These are phyloP conservation scores for maize (Zea mays) DNA, from an alignment of 176 grass and related monocot species.

Conservation along the genomic window Zm-B73-REFERENCE-NAM-5.0 NC_050102.1:181470001-181470500, in stretches of 20 bases:
- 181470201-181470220: slow-evolving; percentile 11
- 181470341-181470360: slow-evolving; percentile 14
- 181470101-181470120: slow-evolving; percentile 27
- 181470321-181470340: neutral
- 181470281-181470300: neutral
- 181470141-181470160: slow-evolving; percentile 2
- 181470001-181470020: slow-evolving; percentile 20
- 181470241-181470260: slow-evolving; percentile 18
- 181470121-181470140: slow-evolving; percentile 32
- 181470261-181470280: neutral
- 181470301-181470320: slow-evolving; percentile 11
- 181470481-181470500: slow-evolving; percentile 81
- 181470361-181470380: neutral
- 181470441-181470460: slow-evolving; percentile 34
- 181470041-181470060: slow-evolving; percentile 3
- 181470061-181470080: neutral
- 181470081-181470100: slow-evolving; percentile 13
- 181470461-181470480: slow-evolving; percentile 62
- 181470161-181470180: slow-evolving; percentile 15
- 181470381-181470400: slow-evolving; percentile 17
- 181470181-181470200: slow-evolving; percentile 16
- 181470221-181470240: slow-evolving; percentile 1
- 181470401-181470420: slow-evolving; percentile 16
- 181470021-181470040: neutral
- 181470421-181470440: slow-evolving; percentile 37